Conservation (phyloP, 768 basidiomycete species). For the Cubamyces sp. region DNA sequence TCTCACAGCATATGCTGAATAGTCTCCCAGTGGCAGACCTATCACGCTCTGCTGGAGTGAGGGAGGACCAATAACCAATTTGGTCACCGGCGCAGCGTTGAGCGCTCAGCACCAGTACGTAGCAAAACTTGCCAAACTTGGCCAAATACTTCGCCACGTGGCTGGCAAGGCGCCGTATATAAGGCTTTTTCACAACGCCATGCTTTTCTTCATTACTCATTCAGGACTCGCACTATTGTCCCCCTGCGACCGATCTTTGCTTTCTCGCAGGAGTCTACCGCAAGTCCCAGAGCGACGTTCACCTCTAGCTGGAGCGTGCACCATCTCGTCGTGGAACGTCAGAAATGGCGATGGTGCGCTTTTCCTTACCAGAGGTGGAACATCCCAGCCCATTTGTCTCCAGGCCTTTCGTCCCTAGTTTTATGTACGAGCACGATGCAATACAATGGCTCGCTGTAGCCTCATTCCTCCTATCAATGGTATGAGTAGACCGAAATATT, state of each 20-base stretch:
- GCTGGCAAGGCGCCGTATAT: slow-evolving; percentile 3
- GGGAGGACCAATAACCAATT: no score
- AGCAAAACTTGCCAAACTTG: slow-evolving; percentile 3
- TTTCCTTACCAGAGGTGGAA: slow-evolving; percentile 45
- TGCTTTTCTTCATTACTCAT: slow-evolving; percentile 35
- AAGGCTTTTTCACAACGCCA: not conserved
- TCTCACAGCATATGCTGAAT: no score
- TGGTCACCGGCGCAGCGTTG: no score
- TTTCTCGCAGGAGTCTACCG: slow-evolving; percentile 46
- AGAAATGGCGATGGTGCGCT: slow-evolving; percentile 35
- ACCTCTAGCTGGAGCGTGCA: slow-evolving; percentile 43
- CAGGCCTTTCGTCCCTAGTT: not conserved
- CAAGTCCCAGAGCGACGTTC: slow-evolving; percentile 37
- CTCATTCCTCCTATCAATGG: no score
- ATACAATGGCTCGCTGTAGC: no score
- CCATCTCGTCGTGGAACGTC: slow-evolving; percentile 29
- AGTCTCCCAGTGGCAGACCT: no score
- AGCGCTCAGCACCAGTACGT: no score
- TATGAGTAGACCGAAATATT: no score
- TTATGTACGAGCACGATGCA: not conserved
- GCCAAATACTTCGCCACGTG: slow-evolving; percentile 16
- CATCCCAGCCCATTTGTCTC: slow-evolving; percentile 19
- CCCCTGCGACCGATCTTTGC: slow-evolving; percentile 36
- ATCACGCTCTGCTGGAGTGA: no score
- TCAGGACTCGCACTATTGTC: slow-evolving; percentile 46